phyloP scores from a whole-genome alignment of 139 green algal species.

The Chlorella sp. region DNA sequence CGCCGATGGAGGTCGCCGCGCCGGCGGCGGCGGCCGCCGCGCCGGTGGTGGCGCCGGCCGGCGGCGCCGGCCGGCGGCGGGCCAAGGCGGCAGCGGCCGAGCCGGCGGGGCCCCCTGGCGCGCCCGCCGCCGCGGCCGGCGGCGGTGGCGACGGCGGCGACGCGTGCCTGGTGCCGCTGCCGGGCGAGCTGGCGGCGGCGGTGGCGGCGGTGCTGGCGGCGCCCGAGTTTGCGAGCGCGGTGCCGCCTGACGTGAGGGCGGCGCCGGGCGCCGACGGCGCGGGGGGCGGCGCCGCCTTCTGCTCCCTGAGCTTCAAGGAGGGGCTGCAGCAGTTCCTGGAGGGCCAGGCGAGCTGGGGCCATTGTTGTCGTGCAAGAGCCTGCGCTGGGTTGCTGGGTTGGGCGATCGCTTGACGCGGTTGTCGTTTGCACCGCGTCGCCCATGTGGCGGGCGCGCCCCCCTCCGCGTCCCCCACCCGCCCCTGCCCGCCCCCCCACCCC shows the following conservation, averaged over 20 bases:
- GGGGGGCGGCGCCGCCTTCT: slow-evolving; percentile 9
- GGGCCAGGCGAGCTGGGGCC: too few relatives aligned
- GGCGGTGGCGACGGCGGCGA: not conserved
- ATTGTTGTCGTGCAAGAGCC: too few relatives aligned
- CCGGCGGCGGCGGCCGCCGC: slow-evolving; percentile 33
- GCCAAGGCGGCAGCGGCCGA: too few relatives aligned
- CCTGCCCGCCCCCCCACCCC: too few relatives aligned
- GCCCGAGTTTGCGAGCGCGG: too few relatives aligned
- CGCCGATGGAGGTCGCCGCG: slow-evolving; percentile 53
- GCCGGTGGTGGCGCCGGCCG: too few relatives aligned
- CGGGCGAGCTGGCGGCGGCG: slow-evolving; percentile 41
- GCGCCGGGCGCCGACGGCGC: not conserved
- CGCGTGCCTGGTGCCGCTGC: slow-evolving; percentile 53
- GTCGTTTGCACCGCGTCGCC: too few relatives aligned
- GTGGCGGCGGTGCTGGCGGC: slow-evolving; percentile 36
- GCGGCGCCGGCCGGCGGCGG: too few relatives aligned
- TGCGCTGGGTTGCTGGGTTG: too few relatives aligned
- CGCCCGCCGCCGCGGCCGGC: not conserved
- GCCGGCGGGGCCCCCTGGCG: not conserved
- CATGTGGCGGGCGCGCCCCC: too few relatives aligned
- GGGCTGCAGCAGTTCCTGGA: slow-evolving; percentile 52
- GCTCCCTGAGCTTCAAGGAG: slow-evolving; percentile 52
- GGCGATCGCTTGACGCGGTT: too few relatives aligned
- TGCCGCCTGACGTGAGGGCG: not conserved
- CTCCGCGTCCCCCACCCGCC: too few relatives aligned